phyloP scores from a whole-genome alignment of 106 monocot genomes.

The Allium cepa region DNA sequence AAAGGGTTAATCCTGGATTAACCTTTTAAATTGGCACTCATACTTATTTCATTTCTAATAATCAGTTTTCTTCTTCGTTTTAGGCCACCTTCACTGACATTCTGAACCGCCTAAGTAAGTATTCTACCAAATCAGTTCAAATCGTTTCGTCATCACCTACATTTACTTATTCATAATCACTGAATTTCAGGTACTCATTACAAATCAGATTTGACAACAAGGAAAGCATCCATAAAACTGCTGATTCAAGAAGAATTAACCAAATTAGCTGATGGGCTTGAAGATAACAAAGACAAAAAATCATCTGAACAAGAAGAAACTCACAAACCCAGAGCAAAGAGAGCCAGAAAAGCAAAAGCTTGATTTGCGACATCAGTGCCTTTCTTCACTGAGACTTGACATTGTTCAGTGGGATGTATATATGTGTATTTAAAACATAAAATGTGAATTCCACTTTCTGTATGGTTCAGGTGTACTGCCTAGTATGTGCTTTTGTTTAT shows the following conservation, averaged over 20 bases:
- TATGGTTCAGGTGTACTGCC: no score
- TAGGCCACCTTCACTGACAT: constrained; percentile 79
- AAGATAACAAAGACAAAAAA: constrained; percentile 18
- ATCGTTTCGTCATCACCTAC: background rate
- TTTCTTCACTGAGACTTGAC: no score
- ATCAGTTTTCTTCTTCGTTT: constrained; percentile 1
- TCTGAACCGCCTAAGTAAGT: constrained; percentile 48
- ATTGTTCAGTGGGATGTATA: no score
- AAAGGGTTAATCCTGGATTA: no score
- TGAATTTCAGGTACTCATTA: constrained; percentile 24
- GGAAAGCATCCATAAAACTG: constrained; percentile 44
- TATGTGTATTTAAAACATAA: no score
- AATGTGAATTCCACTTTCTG: no score
- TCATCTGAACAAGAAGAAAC: constrained; percentile 15
- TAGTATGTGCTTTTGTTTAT: no score
- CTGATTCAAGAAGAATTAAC: constrained; percentile 68
- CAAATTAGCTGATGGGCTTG: constrained; percentile 36
- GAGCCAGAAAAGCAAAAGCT: constrained; percentile 9
- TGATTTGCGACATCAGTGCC: background rate
- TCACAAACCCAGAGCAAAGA: background rate
- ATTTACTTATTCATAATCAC: no score
- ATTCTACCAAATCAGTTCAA: background rate
- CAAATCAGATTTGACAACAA: constrained; percentile 43
- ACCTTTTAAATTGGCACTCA: no score
- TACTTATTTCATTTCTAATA: no score